Base-by-base conservation (phyloP, 108 stramenopile genomes). In the Fragilaria radians region DNA sequence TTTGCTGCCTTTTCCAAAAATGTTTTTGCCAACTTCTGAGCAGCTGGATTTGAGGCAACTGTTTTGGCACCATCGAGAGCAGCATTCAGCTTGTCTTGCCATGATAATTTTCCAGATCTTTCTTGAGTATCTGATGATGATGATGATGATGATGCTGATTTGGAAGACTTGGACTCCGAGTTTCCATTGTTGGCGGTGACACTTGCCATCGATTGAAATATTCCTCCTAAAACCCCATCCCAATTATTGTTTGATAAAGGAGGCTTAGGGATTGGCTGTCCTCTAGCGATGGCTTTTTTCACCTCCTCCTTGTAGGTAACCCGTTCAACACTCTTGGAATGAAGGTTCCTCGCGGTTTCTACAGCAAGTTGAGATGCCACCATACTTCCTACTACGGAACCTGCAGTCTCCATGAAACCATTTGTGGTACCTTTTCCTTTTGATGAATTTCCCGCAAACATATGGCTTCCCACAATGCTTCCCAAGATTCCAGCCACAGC, bases 401-500 rank as follows among this genome's bases (percentile, higher is more conserved):
- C 81, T 7, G 73, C 81, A 0, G 79, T 55, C 23, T 62, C 46
- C n/a, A 87, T 48, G 0, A 83, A 14, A n/a, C 81, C 48, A 42
- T 14, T 42, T 42, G 36, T 42, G 24, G 59, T 63, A 21, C 65
- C 49, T 36, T 48, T 42, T 7, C 65, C 69, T 23, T 48, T 57
- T 19, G 49, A 56, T 19, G 61, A 64, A 32, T 66, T 57, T 2
- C 66, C 49, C 19, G 48, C 31, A 14, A 34, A 21, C 61, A 79
- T 14, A 0, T 32, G 50, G 32, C 59, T 53, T 21, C 81, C 83
- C 2, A 82, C 42, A 11, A 88, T 68, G 54, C 68, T 65, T 22
- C 86, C 83, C 2, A 84, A 56, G 0, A 85, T 48, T n/a, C 74
- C 57, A 1, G 77, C 86, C 27, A 88, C 64, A 22, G 80, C 63